These are phyloP conservation scores for Talaromyces islandicus DNA, from an alignment of 2,329 filamentous ascomycete species.

Conservation along the genomic window DNA sequence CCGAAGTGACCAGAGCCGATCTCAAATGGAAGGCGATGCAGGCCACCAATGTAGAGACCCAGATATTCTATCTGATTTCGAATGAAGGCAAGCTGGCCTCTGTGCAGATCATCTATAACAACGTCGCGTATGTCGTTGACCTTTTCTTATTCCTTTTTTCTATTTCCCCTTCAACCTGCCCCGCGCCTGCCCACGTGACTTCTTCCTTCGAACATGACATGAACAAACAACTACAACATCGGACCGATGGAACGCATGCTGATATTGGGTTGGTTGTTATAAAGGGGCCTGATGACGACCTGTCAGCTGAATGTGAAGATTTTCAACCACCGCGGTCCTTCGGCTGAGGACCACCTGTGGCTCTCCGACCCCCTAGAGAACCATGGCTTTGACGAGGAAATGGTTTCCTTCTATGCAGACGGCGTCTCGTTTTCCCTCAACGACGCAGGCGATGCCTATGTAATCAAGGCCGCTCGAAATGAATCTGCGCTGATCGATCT, in stretches of 20 bases:
- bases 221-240: not conserved
- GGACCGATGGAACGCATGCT: not conserved
- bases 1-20: not conserved
- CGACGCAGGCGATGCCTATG: not conserved
- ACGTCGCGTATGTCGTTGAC: not conserved
- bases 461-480: not conserved
- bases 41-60: not conserved
- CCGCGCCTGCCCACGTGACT: not conserved
- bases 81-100: not conserved
- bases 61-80: not conserved
- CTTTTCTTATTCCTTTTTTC: not conserved
- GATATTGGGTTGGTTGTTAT: not conserved
- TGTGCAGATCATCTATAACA: not conserved
- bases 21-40: not conserved
- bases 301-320: conserved; percentile 1
- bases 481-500: not conserved
- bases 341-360: not conserved
- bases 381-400: not conserved
- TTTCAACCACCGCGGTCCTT: not conserved
- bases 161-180: not conserved
- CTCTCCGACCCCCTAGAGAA: not conserved
- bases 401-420: not conserved
- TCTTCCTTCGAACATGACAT: not conserved
- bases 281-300: not conserved
- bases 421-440: not conserved